Evolutionary conservation across 768 basidiomycete species (phyloP).

Genomic region (Mycena albidolilacea): DNA sequence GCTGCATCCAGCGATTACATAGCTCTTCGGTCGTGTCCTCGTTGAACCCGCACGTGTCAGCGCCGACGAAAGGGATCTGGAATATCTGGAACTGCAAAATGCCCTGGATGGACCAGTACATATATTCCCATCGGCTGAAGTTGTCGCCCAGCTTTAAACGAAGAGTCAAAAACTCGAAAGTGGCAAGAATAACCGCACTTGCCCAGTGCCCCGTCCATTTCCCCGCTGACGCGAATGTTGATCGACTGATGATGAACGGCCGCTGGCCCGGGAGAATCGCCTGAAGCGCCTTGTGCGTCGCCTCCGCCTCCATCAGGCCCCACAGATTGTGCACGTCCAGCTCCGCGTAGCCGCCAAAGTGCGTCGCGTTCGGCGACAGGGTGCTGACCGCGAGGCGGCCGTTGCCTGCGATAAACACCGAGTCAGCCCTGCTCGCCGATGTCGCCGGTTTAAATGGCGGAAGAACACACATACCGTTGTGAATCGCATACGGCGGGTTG

Average conservation of each 20-base stretch:
- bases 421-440: slow-evolving; percentile 24
- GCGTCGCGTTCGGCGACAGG: slow-evolving; percentile 80
- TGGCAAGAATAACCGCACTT: slow-evolving; percentile 18
- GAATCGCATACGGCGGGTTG: slow-evolving; percentile 76
- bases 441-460: slow-evolving; percentile 21
- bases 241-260: slow-evolving; percentile 80
- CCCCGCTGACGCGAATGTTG: slow-evolving; percentile 78
- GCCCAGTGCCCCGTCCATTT: slow-evolving; percentile 82
- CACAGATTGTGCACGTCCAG: slow-evolving; percentile 82
- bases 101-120: slow-evolving; percentile 80
- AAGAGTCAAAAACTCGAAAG: slow-evolving; percentile 20
- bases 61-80: slow-evolving; percentile 61
- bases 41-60: slow-evolving; percentile 80
- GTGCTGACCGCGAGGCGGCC: slow-evolving; percentile 68
- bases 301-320: slow-evolving; percentile 79
- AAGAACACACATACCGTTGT: slow-evolving; percentile 66
- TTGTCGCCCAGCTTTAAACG: slow-evolving; percentile 74
- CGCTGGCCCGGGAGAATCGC: slow-evolving; percentile 70
- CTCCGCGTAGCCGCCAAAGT: slow-evolving; percentile 72
- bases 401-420: slow-evolving; percentile 52
- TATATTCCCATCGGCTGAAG: slow-evolving; percentile 80
- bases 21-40: slow-evolving; percentile 85
- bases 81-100: slow-evolving; percentile 89
- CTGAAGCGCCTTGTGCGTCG: slow-evolving; percentile 72
- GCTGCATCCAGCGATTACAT: slow-evolving; percentile 89